These are phyloP conservation scores for Termitomyces sp. DNA, from an alignment of 1,284 basidiomycete species.

Conservation along the genomic window DNA sequence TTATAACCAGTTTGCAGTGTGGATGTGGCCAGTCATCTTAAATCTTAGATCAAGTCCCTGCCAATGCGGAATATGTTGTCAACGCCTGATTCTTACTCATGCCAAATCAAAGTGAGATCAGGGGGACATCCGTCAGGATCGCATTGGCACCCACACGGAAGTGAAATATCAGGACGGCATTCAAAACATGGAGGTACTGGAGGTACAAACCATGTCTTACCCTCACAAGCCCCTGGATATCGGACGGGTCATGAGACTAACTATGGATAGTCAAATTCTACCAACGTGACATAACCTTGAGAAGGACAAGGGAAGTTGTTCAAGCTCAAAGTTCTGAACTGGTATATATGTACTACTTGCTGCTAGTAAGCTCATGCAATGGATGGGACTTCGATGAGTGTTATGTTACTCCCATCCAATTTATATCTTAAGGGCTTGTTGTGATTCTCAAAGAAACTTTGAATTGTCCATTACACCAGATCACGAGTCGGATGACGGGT, in stretches of 20 bases:
- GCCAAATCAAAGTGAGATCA: background rate
- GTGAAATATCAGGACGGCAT: background rate
- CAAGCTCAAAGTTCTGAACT: background rate
- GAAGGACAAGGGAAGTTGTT: background rate
- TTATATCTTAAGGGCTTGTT: background rate
- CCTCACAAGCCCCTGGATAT: background rate
- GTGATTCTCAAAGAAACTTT: background rate
- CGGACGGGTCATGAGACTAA: background rate
- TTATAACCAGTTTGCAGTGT: background rate
- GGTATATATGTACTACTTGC: background rate
- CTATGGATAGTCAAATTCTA: background rate
- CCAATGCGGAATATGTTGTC: background rate
- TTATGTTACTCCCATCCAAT: background rate
- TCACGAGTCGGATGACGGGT: background rate
- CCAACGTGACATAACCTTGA: background rate
- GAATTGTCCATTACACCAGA: background rate
- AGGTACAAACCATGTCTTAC: background rate
- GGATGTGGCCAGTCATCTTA: background rate
- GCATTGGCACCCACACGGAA: background rate
- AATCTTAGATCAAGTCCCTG: background rate
- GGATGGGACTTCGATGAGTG: background rate
- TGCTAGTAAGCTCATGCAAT: background rate
- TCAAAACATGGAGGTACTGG: background rate
- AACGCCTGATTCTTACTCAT: conserved; percentile 6
- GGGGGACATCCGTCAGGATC: background rate